Conservation (phyloP, 2,329 filamentous ascomycete species). For the Penicillium rolfsii region DNA sequence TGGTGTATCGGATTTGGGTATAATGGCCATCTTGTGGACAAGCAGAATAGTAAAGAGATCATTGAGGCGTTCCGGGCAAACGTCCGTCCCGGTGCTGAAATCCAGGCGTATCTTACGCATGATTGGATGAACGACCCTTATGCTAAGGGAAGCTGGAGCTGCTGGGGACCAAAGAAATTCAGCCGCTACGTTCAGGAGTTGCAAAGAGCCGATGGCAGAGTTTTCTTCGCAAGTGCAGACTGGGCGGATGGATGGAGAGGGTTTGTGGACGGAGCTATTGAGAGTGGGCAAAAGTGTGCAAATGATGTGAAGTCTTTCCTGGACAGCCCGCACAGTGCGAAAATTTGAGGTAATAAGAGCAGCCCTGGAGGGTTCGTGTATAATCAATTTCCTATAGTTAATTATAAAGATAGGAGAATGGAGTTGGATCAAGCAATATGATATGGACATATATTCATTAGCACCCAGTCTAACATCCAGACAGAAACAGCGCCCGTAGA, state of each 20-base stretch:
- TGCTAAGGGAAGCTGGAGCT: slow-evolving; percentile 14
- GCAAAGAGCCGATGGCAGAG: slow-evolving; percentile 2
- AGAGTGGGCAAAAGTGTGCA: slow-evolving; percentile 3
- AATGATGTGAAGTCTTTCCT: not conserved
- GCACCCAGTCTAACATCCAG: slow-evolving; percentile 17
- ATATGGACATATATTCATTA: slow-evolving; percentile 20
- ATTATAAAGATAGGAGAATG: not conserved
- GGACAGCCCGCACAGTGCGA: not conserved
- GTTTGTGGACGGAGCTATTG: slow-evolving; percentile 15
- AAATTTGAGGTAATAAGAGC: not conserved
- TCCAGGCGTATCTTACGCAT: slow-evolving; percentile 1
- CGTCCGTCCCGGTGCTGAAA: not conserved
- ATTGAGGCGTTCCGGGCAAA: not conserved
- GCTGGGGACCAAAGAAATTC: slow-evolving; percentile 7
- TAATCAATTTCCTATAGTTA: not conserved
- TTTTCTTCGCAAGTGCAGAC: slow-evolving; percentile 13
- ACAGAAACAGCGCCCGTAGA: slow-evolving; percentile 5
- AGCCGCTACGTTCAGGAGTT: slow-evolving; percentile 3
- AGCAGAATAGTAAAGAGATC: not conserved
- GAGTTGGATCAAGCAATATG: not conserved
- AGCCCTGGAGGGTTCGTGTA: not conserved
- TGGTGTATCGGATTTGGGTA: not conserved
- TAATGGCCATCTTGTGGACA: not conserved
- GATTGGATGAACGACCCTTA: slow-evolving; percentile 11
- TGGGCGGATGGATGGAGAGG: slow-evolving; percentile 19